Percentiles rank a stretch among this genome's conserved stretches.
These are phyloP conservation scores for Phyllostachys edulis DNA, from an alignment of 176 grass and related monocot genomes.

Conservation along the genomic window DNA sequence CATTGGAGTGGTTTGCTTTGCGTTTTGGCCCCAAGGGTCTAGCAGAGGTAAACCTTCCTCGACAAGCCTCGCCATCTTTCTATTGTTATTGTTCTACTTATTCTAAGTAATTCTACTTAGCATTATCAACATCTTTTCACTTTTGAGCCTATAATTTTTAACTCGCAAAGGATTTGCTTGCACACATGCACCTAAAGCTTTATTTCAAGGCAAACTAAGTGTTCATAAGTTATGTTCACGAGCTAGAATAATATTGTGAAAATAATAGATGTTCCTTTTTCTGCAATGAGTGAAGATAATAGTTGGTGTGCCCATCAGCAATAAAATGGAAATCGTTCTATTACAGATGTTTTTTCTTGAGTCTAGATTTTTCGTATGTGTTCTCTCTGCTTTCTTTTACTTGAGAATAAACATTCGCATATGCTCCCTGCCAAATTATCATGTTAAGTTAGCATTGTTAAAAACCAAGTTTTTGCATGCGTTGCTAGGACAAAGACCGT, in stretches of 20 bases:
- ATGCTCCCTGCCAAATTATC: slow-evolving; percentile 5
- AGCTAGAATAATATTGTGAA: neutral
- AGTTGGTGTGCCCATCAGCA: neutral
- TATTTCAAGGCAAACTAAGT: neutral
- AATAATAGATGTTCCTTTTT: neutral
- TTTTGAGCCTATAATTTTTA: neutral
- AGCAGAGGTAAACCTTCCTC: slow-evolving; percentile 63
- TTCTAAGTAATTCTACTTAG: neutral
- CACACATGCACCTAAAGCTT: neutral
- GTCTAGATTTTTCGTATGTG: neutral
- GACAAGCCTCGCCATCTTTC: neutral
- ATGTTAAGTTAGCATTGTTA: neutral
- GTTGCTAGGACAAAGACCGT: neutral
- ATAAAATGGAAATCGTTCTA: slow-evolving; percentile 2
- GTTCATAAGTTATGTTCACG: neutral
- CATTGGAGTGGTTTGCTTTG: slow-evolving; percentile 92
- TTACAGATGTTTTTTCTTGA: neutral
- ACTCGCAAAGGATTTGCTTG: neutral
- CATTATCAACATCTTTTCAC: neutral
- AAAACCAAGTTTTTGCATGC: neutral
- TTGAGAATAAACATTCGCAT: neutral
- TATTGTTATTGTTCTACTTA: neutral
- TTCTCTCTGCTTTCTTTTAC: neutral
- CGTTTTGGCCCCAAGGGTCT: slow-evolving; percentile 95
- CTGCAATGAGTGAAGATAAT: neutral